A percentile compares a stretch with the other conserved stretches of the same genome.
Evolutionary conservation across 2,329 filamentous ascomycete genomes (phyloP).

Genomic region (Aschersonia sp.): DNA sequence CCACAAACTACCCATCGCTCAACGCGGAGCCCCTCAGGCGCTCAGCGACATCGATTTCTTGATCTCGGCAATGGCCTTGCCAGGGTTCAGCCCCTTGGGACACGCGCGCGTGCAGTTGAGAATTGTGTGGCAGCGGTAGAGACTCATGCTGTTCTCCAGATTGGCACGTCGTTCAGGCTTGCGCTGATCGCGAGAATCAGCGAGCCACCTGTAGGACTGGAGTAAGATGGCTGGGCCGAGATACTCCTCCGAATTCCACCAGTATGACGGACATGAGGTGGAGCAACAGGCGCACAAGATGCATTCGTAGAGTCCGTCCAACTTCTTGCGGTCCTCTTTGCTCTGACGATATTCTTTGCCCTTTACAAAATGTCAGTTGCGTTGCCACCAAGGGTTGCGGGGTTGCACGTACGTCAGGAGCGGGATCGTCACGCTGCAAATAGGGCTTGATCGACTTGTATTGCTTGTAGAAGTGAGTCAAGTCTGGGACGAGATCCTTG

Average conservation of each 20-base stretch:
- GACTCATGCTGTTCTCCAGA: conserved; percentile 95
- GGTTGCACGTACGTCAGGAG: conserved; percentile 55
- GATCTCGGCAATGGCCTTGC: conserved; percentile 88
- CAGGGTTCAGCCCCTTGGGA: conserved; percentile 96
- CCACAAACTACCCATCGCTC: too few relatives aligned
- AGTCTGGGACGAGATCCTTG: conserved; percentile 94
- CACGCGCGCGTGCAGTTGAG: conserved; percentile 97
- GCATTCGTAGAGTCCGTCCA: conserved; percentile 97
- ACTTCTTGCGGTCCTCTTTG: conserved; percentile 86
- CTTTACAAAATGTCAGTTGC: conserved; percentile 25
- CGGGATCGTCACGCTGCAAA: conserved; percentile 75
- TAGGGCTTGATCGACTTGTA: conserved; percentile 99
- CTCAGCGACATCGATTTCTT: conserved; percentile 82
- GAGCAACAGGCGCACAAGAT: conserved; percentile 99
- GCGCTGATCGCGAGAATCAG: conserved; percentile 85
- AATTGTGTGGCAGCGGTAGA: conserved; percentile 99
- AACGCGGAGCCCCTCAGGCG: neutral
- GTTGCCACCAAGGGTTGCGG: neutral
- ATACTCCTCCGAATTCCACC: conserved; percentile 99
- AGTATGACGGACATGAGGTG: conserved; percentile 98
- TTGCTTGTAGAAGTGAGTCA: conserved; percentile 99
- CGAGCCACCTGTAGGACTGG: conserved; percentile 95
- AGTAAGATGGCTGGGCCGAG: conserved; percentile 91
- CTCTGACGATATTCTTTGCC: conserved; percentile 86
- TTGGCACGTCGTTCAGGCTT: conserved; percentile 76